These are phyloP conservation scores for Wickerhamomyces bovis DNA, from an alignment of 805 yeast genomes.

Conservation along the genomic window DNA sequence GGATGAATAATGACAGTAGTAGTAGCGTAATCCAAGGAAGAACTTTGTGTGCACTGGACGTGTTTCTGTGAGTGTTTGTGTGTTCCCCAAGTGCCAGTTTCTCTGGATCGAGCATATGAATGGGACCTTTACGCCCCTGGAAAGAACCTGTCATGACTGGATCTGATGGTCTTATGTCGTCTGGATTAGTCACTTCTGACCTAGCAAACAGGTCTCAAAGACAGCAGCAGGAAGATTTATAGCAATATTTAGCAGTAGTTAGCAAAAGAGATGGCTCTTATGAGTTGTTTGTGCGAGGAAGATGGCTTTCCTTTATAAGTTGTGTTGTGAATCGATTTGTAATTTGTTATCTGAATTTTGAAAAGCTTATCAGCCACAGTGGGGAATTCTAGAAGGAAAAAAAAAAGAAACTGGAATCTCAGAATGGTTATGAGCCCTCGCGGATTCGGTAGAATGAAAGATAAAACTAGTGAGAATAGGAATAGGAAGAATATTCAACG, in stretches of 20 bases:
- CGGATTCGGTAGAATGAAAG: too few species aligned
- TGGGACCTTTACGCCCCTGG: neutral
- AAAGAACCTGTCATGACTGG: neutral
- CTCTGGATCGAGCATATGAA: neutral
- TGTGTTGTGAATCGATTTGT: too few species aligned
- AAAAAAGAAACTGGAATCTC: neutral
- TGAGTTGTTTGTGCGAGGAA: neutral
- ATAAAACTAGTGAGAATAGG: too few species aligned
- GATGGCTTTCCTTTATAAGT: neutral
- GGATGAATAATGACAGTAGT: neutral
- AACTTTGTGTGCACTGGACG: neutral
- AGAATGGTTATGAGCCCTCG: neutral
- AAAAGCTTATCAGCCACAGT: neutral
- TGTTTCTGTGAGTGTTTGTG: neutral
- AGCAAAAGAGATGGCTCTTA: neutral
- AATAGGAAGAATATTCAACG: neutral
- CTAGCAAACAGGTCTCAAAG: neutral
- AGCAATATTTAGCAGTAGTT: too few species aligned
- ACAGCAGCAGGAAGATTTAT: neutral
- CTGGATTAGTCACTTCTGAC: too few species aligned
- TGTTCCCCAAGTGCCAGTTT: neutral
- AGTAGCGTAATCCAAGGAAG: neutral
- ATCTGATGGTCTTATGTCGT: too few species aligned
- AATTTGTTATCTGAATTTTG: neutral
- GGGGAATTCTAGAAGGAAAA: neutral